Base-by-base conservation (phyloP, 2,329 filamentous ascomycete genomes). In the Claviceps quebecensis region DNA sequence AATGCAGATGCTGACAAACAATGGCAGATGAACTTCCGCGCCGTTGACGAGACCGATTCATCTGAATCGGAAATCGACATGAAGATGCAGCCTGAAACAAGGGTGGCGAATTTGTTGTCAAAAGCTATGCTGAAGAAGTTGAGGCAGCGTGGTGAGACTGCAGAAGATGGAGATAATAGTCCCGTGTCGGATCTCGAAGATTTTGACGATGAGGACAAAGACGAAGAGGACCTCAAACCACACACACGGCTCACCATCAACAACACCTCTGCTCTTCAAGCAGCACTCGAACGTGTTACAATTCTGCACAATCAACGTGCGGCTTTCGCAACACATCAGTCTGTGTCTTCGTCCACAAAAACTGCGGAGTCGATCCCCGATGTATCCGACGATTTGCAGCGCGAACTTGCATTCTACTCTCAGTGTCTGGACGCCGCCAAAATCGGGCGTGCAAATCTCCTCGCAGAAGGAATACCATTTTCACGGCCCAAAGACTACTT, bases 201-300 rank as follows among this genome's bases (percentile, higher is more conserved):
- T 49, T 71, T 82, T 29, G 72, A 86, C 50, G 87, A 86, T 19
- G 86, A 87, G 56, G 89, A 94, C 61, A 84, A 81, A 29, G 26
- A 29, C 26, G 3, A 29, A 60, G 87, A 87, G 68, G 90, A 95
- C 63, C 78, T 95, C 41, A 80, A 94, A 55, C 87, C 89, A 16
- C 86, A 95, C 70, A 88, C 91, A 65, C 86, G 89, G 60, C 83
- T 96, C 58, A 96, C 90, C 50, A 97, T 97, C 72, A 96, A 98
- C 78, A 98, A 98, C 73, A 90, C 86, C 50, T 75, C 86, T 57
- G 93, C 91, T 37, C 86, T 98, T 49, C 79, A 81, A 57, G 76
- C 86, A 58, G 82, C 88, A 13, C 77, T 94, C 55, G 85, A 86
- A 63, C 87, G 90, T 60, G 88, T 94, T 65, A 57, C 66, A 39